Base-by-base conservation (phyloP, 768 basidiomycete genomes). In the Trametes cinnabarina region DNA sequence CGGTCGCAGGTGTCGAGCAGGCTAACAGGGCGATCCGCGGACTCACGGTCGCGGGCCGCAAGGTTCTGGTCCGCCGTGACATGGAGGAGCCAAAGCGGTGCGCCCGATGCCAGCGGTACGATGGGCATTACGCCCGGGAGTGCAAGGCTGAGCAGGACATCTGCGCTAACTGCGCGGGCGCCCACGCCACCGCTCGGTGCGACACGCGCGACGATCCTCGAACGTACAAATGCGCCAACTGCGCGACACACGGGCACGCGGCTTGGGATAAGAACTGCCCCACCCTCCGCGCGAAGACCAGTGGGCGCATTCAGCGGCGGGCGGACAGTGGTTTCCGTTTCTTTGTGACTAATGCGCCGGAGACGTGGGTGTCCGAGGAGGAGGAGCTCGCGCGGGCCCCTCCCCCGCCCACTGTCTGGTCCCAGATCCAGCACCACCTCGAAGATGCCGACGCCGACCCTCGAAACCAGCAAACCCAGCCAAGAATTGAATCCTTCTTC, bases 1-100 rank as follows among this genome's bases (percentile, higher is more conserved):
- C 55, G 0, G 62, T 74, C 41, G 22, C 10, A 11, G 39, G 57
- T 10, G 35, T 57, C 1, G 48, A 65, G 11, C 42, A 53, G 19
- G 71, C 69, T 3, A 74, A 73, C 61, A 20, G 30, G 0, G 64
- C 62, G 3, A 58, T 73, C 20, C 39, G 65, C 9, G 69, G 72
- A 0, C 43, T 69, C 0, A 59, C 53, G 9, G 44, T 72, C 2
- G 46, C 55, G 10, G 61, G 64, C 0, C 60, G 63, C 28, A 10
- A 47, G 9, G 37, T 68, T 0, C n/a, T 40, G 0, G 63, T 61
- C 0, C 35, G 60, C 14, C 67, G 66, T 22, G 48, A 64, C n/a
- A 34, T 62, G 1, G 15, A 55, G 4, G 71, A 72, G 42, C 69
- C 66, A 6, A 26, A 25, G 23, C 54, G 63, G 6, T 73, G 72